Percentiles rank a stretch among this genome's conserved stretches.
Conservation (phyloP, 176 grass and related monocot genomes). For the Carex kokanica region DNA sequence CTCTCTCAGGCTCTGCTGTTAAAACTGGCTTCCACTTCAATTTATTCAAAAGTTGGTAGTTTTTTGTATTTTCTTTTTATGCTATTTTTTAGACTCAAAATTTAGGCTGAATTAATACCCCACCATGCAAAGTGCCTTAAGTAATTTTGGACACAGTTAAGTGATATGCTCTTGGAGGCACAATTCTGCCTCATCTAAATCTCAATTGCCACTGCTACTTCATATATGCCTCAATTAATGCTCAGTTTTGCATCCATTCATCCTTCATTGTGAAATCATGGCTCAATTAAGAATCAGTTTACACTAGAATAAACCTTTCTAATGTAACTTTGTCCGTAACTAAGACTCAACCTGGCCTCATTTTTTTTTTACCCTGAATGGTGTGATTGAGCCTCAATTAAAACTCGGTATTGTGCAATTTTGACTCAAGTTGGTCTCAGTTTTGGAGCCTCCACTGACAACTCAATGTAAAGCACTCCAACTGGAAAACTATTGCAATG, state of each 20-base stretch:
- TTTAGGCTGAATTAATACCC: background rate
- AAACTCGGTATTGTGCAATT: background rate
- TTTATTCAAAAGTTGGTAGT: conserved; percentile 42
- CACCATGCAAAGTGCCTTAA: background rate
- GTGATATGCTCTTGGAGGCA: background rate
- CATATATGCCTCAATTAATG: background rate
- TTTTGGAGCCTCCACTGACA: background rate
- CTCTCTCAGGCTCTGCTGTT: conserved; percentile 24
- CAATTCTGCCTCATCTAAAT: background rate
- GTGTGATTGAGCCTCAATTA: background rate
- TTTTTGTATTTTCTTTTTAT: background rate
- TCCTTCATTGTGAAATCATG: background rate
- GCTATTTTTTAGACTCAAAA: background rate
- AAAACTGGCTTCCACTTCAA: conserved; percentile 36
- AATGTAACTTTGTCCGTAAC: background rate
- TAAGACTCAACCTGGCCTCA: background rate
- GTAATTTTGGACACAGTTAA: background rate
- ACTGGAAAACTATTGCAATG: background rate
- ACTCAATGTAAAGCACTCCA: background rate
- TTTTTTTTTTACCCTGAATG: background rate
- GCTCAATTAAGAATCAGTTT: background rate
- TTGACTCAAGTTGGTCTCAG: background rate
- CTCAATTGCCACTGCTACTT: background rate
- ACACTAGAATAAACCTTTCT: background rate
- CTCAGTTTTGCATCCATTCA: background rate